Conservation (phyloP, 164 flowering plant species). For the Liriodendron chinense region DNA sequence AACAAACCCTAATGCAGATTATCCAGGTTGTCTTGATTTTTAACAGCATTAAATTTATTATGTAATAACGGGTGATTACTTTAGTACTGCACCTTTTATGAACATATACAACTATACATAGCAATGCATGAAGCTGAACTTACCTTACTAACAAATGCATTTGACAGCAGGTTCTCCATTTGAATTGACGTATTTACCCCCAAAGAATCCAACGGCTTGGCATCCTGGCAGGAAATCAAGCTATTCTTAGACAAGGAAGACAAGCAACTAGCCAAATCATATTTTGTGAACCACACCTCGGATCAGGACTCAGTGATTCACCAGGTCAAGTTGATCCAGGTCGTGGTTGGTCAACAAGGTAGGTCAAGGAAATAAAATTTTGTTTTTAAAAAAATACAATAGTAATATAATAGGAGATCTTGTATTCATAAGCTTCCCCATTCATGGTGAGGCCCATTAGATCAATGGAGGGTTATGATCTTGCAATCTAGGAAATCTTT, state of each 20-base stretch:
- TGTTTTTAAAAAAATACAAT: background rate
- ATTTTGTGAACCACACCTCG: background rate
- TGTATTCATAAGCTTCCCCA: background rate
- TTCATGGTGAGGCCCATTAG: background rate
- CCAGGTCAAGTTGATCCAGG: background rate
- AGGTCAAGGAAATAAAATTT: background rate
- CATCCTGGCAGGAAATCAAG: slow-evolving; percentile 25
- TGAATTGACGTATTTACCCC: slow-evolving; percentile 17
- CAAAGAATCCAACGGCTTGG: slow-evolving; percentile 17
- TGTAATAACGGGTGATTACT: no score
- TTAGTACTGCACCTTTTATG: background rate
- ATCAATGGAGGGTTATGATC: background rate
- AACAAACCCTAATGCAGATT: no score
- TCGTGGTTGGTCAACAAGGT: background rate
- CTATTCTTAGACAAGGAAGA: background rate
- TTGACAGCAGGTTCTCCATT: slow-evolving; percentile 29
- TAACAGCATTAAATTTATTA: no score
- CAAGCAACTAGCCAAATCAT: background rate
- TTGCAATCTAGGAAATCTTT: background rate
- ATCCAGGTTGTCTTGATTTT: no score
- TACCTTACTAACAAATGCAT: slow-evolving; percentile 63
- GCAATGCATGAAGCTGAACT: slow-evolving; percentile 5
- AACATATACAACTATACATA: background rate
- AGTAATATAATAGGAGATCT: no score
- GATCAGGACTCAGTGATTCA: background rate